These are phyloP conservation scores for Polyporus tsugae DNA, from an alignment of 1,284 basidiomycete genomes.

Conservation along the genomic window DNA sequence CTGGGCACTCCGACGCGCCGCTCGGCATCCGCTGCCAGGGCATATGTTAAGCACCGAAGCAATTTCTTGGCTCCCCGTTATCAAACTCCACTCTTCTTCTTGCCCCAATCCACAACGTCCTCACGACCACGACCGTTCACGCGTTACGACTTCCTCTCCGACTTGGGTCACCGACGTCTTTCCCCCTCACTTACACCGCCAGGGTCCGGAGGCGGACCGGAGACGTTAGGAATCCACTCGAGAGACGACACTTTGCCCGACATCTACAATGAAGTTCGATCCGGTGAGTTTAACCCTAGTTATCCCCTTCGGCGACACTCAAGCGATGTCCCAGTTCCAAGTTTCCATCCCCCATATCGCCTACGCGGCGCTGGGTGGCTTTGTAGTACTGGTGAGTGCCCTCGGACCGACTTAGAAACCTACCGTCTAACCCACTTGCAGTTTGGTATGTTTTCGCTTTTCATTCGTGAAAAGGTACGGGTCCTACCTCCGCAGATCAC, in stretches of 20 bases:
- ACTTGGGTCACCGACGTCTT: neutral
- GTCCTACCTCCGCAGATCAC: neutral
- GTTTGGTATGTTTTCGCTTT: constrained; percentile 95
- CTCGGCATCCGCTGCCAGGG: constrained; percentile 30
- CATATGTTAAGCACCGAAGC: constrained; percentile 25
- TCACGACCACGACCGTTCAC: constrained; percentile 24
- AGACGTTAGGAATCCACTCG: constrained; percentile 17
- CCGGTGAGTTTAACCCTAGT: constrained; percentile 28
- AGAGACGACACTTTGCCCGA: constrained; percentile 19
- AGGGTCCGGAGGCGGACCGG: constrained; percentile 14
- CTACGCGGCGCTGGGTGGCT: constrained; percentile 87
- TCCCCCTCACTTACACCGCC: constrained; percentile 9
- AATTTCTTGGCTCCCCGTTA: constrained; percentile 30
- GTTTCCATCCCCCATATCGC: constrained; percentile 75
- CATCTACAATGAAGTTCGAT: constrained; percentile 36
- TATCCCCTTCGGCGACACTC: neutral
- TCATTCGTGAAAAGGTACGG: constrained; percentile 87
- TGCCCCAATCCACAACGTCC: constrained; percentile 10
- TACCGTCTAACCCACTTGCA: constrained; percentile 40
- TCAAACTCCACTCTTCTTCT: constrained; percentile 28
- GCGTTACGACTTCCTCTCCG: constrained; percentile 13
- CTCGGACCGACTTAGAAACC: constrained; percentile 59
- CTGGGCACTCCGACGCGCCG: constrained; percentile 34
- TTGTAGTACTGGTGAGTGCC: constrained; percentile 75
- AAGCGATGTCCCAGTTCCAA: constrained; percentile 59